Base-by-base conservation (phyloP, 441 rosid genomes). In the Populus trichocarpa region DNA sequence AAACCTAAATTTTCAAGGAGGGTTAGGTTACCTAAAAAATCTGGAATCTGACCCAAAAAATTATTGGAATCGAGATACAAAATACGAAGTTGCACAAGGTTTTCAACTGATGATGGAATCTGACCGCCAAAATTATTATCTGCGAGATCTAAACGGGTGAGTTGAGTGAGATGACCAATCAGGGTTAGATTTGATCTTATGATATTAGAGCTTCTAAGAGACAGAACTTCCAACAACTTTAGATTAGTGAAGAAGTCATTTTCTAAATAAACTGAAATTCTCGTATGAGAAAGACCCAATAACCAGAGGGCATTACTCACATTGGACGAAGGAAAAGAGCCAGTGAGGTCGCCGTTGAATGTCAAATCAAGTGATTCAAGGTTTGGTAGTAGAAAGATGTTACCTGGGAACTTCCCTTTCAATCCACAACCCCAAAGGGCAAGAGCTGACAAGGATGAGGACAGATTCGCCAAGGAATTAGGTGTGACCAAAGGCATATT, bases 101-200 rank as follows among this genome's bases (percentile, higher is more conserved):
- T 70, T 38, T 2, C 23, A 71, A 77, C 0, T 53, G 75, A 71
- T 26, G 74, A 38, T 38, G 30, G 13, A 23, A 10, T 38, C 0
- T 20, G 7, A 23, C 8, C 28, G 0, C 5, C 36, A 7, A 68
- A 25, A 25, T 22, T 12, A 25, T 40, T 78, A 25, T 4, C 8
- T 20, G 0, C 7, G 0, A 78, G 67, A 6, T 53, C 77, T 8
- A 67, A 6, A 12, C 1, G 0, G 4, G 10, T 63, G 16, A 81
- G 81, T 0, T 23, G 20, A 53, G 65, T 28, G 3, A 28, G 30
- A 28, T 28, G 30, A 28, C 30, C 30, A 2, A 28, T 3, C 3
- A 28, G 30, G 4, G 76, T 36, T 2, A 82, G 84, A 76, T 81
- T 50, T 20, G 73, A 18, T 3, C 81, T 78, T 42, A 12, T 12